Evolutionary conservation across 441 rosid species (phyloP).

Genomic region (Sinapis alba): DNA sequence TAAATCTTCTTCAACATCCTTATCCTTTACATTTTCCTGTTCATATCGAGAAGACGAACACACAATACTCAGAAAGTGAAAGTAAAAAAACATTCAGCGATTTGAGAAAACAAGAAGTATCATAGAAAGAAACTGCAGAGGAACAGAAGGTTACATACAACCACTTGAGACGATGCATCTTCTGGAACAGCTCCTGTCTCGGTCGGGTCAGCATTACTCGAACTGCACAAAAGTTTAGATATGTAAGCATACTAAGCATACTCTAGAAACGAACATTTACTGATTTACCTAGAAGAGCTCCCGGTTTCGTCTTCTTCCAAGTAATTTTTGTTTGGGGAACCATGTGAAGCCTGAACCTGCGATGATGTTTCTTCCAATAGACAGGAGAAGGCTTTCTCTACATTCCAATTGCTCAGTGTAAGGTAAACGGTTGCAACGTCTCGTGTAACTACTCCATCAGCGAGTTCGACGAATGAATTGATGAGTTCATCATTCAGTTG

Average conservation of each 20-base stretch:
- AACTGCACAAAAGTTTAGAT: conserved; percentile 34
- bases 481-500: neutral
- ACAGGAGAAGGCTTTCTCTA: neutral
- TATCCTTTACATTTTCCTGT: neutral
- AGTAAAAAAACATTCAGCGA: neutral
- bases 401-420: neutral
- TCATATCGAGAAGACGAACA: neutral
- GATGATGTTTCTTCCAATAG: neutral
- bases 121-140: neutral
- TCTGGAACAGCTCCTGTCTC: conserved; percentile 1
- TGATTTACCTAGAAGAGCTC: conserved; percentile 19
- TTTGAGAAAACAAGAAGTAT: neutral
- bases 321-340: neutral
- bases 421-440: conserved; percentile 1
- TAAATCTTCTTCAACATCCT: conserved; percentile 1
- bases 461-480: neutral
- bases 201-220: neutral
- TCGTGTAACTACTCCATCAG: neutral
- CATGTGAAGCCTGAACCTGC: conserved; percentile 8
- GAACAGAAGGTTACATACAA: conserved; percentile 20
- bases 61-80: neutral
- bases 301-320: neutral
- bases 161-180: conserved; percentile 3
- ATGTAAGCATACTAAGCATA: conserved; percentile 9
- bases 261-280: neutral